Conservation (phyloP, 2,329 filamentous ascomycete genomes). For the Metarhizium anisopliae region DNA sequence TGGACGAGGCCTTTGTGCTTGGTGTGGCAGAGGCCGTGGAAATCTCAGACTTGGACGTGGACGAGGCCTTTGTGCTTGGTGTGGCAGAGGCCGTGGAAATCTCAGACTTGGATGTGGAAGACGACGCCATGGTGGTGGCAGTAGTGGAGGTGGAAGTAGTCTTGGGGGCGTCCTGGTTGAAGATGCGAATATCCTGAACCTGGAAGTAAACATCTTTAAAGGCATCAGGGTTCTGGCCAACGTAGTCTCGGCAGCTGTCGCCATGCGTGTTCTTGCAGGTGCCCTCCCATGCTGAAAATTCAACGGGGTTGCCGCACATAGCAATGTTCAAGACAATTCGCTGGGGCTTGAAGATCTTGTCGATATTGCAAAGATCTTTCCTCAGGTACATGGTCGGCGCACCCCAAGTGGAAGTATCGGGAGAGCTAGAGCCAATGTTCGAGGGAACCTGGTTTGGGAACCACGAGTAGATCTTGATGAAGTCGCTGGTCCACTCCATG, state of each 20-base stretch:
- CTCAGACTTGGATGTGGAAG: neutral
- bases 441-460: constrained; percentile 19
- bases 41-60: too few species aligned
- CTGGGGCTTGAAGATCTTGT: constrained; percentile 53
- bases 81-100: too few species aligned
- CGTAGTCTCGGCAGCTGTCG: constrained; percentile 25
- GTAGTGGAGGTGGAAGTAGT: constrained; percentile 7
- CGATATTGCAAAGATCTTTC: constrained; percentile 50
- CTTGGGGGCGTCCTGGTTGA: constrained; percentile 9
- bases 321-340: constrained; percentile 66
- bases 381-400: constrained; percentile 54
- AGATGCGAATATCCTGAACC: constrained; percentile 33
- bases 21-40: too few species aligned
- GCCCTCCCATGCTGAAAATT: neutral
- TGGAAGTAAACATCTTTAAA: constrained; percentile 34
- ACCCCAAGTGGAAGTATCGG: constrained; percentile 58
- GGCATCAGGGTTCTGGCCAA: constrained; percentile 24
- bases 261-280: too few species aligned
- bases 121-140: neutral
- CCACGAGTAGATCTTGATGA: constrained; percentile 35
- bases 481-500: constrained; percentile 31
- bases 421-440: constrained; percentile 31
- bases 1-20: too few species aligned
- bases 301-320: constrained; percentile 62
- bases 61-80: too few species aligned